Evolutionary conservation across 192 early-diverging fungal genomes (phyloP).

Genomic region (Coemansia sp.): DNA sequence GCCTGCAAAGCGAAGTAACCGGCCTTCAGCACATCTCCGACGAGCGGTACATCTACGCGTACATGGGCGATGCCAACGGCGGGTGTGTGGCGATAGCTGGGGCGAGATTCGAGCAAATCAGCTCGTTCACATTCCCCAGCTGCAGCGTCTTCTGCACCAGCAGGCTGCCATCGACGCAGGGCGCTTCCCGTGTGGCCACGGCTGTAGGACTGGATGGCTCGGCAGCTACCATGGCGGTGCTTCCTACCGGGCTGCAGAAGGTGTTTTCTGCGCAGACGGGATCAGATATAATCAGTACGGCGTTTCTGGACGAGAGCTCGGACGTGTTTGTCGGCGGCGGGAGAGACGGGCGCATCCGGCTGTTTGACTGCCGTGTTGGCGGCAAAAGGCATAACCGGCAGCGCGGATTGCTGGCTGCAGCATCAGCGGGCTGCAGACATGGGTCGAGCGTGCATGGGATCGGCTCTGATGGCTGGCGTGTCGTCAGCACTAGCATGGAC

Average conservation of each 20-base stretch:
- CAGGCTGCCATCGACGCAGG: background rate
- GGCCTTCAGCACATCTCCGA: slow-evolving; percentile 10
- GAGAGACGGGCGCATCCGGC: slow-evolving; percentile 38
- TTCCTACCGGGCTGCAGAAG: background rate
- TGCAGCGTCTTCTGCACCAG: slow-evolving; percentile 15
- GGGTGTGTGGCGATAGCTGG: slow-evolving; percentile 11
- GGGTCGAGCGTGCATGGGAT: slow-evolving; percentile 29
- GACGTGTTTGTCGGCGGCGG: slow-evolving; percentile 35
- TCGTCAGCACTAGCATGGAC: slow-evolving; percentile 42
- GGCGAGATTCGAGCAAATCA: background rate
- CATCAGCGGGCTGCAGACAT: slow-evolving; percentile 8
- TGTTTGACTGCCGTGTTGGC: slow-evolving; percentile 29
- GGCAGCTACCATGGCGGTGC: background rate
- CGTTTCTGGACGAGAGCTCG: slow-evolving; percentile 14
- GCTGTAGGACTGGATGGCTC: slow-evolving; percentile 6
- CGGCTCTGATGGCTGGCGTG: slow-evolving; percentile 19
- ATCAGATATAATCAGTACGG: slow-evolving; percentile 35
- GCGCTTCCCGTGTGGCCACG: background rate
- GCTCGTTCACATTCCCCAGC: background rate
- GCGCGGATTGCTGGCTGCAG: slow-evolving; percentile 22
- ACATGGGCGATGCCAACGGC: slow-evolving; percentile 22
- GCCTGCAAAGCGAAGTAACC: slow-evolving; percentile 18
- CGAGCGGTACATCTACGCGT: slow-evolving; percentile 11
- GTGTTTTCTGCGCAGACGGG: slow-evolving; percentile 17
- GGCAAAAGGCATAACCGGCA: slow-evolving; percentile 7